Evolutionary conservation across 2,329 filamentous ascomycete species (phyloP), one percentile per base, ranked within the genome.

Genomic region (Grosmannia clavigera): DNA sequence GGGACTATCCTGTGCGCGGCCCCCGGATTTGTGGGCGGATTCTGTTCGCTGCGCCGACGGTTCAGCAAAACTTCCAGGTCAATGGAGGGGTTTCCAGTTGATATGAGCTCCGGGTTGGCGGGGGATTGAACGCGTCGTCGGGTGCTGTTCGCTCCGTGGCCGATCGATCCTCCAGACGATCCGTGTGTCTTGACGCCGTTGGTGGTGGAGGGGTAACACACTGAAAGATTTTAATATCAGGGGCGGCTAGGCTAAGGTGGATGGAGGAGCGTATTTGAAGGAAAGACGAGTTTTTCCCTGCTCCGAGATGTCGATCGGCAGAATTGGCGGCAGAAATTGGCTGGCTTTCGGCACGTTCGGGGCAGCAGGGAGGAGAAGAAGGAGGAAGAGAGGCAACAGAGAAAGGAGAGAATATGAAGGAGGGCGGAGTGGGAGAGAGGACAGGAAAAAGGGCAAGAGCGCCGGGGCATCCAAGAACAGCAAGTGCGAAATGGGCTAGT

Each of bases 161-260:
- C 35, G 60, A 55, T 57, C 60, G 60, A 51, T 33, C 55, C 61
- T 60, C 58, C 40, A 58, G 58, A 29, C 60, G 61, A 60, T 59
- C 61, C 58, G 61, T 56, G 58, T 60, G 56, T 52, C 12, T 46
- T 5, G 43, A 57, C 7, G 56, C 27, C 38, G 19, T 25, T 7
- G 12, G 54, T 19, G 35, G 54, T 43, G 12, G 35, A 27, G 33
- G 54, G 54, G 35, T 16, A 55, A 22, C 9, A 51, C 43, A 48
- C 43, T 22, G 43, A 35, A 35, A 35, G 33, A 35, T 35, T 35
- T 7, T 9, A 9, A 35, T 35, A 35, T 35, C 33, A 53, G 25
- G 25, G 50, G 25, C 25, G 50, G 50, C 11, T 14, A 22, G 40
- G 22, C n/a, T 19, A 12, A 29, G 22, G 50, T 22, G 22, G 22